Evolutionary conservation across 2,329 filamentous ascomycete genomes (phyloP), one percentile per base, ranked within the genome.

Genomic region (Diaporthe citriasiana): DNA sequence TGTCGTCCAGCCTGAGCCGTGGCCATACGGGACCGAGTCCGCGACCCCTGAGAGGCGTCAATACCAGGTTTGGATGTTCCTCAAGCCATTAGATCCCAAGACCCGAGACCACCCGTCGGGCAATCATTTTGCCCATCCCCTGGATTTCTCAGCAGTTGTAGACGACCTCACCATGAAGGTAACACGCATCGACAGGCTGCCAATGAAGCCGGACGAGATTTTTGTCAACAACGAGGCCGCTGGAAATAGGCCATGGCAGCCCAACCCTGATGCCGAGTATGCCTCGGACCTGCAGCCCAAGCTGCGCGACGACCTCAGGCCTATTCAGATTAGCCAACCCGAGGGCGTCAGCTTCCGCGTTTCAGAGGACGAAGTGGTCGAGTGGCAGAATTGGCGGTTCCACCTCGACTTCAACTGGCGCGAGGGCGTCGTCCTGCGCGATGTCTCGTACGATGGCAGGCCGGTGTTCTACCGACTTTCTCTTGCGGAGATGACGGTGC

Each of bases 81-180:
- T 90, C 33, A 91, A 92, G 76, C 90, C 91, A 3, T 82, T 85
- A 40, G 91, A 93, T 78, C 78, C 89, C 0, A 79, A 83, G 10
- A 89, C 93, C 77, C 81, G 83, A n/a, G 92, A 94, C 78, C 57
- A 63, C 38, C 38, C 57, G 8, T 63, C 57, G 9, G 89, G 89
- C 55, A 93, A 92, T 78, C 91, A 93, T 80, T 93, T 93, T 78
- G 90, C 92, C 0, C 88, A 92, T 76, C 92, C 92, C 1, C 83
- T 93, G 2, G 86, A 89, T 27, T 90, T 93, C 76, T 92, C 90
- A 3, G 91, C 91, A 0, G 92, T 94, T 25, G 85, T 95, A 51
- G 90, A 91, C 79, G 88, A 88, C 0, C 86, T 87, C 53, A 90
- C 86, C 1, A 88, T 89, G 83, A 89, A 92, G 78, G 87, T 95